These are phyloP conservation scores for Elsinoe necatrix DNA, from an alignment of 2,329 filamentous ascomycete species.

Conservation along the genomic window DNA sequence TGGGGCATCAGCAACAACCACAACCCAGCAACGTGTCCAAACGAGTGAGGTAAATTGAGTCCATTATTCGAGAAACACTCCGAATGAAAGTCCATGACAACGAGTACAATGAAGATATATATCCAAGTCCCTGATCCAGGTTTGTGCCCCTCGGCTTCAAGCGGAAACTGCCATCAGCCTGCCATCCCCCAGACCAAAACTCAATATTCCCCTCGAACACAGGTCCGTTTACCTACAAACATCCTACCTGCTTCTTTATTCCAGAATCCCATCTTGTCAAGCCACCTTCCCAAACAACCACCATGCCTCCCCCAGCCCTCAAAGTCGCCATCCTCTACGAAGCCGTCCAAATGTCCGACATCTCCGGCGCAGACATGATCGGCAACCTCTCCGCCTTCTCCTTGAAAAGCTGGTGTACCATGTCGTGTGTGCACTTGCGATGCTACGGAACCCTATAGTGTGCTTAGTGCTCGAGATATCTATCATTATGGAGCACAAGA, in stretches of 20 bases:
- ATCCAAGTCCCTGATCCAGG: background rate
- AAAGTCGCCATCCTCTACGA: conserved; percentile 36
- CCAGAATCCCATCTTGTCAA: no score
- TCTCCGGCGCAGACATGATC: conserved; percentile 35
- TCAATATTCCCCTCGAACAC: no score
- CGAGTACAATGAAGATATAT: background rate
- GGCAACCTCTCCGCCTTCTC: conserved; percentile 30
- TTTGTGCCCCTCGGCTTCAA: background rate
- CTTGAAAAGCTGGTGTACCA: no score
- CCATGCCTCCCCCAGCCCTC: conserved; percentile 34
- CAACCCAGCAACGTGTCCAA: background rate
- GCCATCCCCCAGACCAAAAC: no score
- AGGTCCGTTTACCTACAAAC: no score
- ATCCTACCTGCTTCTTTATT: no score
- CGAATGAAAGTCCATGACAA: background rate
- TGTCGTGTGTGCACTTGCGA: no score
- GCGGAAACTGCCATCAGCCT: no score
- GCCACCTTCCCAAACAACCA: no score
- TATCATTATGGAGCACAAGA: no score
- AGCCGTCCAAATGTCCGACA: conserved; percentile 34
- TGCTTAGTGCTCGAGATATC: no score
- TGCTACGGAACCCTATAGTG: no score
- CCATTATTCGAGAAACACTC: background rate
- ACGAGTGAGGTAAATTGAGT: background rate
- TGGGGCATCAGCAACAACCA: conserved; percentile 1